These are phyloP conservation scores for Diplodia corticola DNA, from an alignment of 2,329 filamentous ascomycete genomes.

Conservation along the genomic window DNA sequence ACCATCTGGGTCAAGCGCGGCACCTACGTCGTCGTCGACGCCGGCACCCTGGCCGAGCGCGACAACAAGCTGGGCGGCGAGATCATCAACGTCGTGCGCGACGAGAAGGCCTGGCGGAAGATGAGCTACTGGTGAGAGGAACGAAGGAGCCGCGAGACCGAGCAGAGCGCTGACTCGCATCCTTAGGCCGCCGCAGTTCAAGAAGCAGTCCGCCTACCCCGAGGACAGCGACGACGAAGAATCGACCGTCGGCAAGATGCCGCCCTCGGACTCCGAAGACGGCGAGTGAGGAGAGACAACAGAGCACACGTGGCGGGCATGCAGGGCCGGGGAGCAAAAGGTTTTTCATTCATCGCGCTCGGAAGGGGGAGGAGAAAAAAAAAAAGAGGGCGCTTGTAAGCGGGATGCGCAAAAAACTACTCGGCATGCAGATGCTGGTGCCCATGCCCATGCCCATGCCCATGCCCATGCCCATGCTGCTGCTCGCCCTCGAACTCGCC, in stretches of 20 bases:
- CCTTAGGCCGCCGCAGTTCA: constrained; percentile 75
- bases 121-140: constrained; percentile 70
- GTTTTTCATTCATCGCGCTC: background rate
- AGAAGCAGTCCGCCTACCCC: constrained; percentile 60
- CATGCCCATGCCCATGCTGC: background rate
- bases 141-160: background rate
- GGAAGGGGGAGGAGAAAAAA: background rate
- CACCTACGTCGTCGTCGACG: constrained; percentile 83
- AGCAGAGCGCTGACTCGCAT: background rate
- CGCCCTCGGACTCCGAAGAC: constrained; percentile 76
- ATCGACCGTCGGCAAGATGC: constrained; percentile 81
- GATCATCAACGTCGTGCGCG: constrained; percentile 88
- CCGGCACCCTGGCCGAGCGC: constrained; percentile 61
- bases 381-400: background rate
- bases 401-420: constrained; percentile 25
- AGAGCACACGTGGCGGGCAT: background rate
- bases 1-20: constrained; percentile 92
- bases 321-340: background rate
- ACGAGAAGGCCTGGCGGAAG: constrained; percentile 91
- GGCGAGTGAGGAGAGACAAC: constrained; percentile 32
- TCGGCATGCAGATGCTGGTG: constrained; percentile 31
- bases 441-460: too few species aligned
- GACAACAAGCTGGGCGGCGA: constrained; percentile 82
- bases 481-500: constrained; percentile 31
- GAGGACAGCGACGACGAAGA: constrained; percentile 73